Evolutionary conservation across 2,329 filamentous ascomycete species (phyloP).

Genomic region (Sporothrix brunneoviolacea): DNA sequence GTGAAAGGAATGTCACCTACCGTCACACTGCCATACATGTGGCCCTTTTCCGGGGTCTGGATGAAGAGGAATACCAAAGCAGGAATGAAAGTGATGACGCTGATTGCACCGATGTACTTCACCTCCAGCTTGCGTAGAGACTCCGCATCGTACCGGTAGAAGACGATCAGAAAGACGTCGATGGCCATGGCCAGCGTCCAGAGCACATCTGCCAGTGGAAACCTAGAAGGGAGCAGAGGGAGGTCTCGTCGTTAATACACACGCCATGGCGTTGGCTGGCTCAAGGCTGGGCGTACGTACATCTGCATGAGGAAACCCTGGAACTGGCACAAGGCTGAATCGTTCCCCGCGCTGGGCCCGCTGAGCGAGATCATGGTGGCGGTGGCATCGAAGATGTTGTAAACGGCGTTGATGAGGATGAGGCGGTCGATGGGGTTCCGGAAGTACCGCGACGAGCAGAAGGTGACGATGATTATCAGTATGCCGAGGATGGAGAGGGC

Average conservation of each 20-base stretch:
- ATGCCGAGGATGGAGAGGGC: conserved; percentile 28
- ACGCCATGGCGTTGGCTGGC: too few relatives aligned
- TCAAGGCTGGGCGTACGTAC: conserved; percentile 18
- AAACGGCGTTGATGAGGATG: conserved; percentile 32
- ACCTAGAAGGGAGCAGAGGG: conserved; percentile 22
- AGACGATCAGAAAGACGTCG: conserved; percentile 31
- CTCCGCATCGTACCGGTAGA: conserved; percentile 27
- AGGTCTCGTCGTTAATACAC: too few relatives aligned
- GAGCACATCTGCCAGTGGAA: conserved; percentile 31
- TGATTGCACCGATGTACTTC: conserved; percentile 26
- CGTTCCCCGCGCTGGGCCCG: conserved; percentile 28
- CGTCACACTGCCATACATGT: conserved; percentile 30
- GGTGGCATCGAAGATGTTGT: conserved; percentile 30
- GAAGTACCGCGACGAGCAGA: conserved; percentile 27
- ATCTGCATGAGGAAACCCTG: conserved; percentile 33
- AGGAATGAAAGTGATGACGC: conserved; percentile 27
- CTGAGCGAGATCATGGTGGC: conserved; percentile 33
- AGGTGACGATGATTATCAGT: conserved; percentile 28
- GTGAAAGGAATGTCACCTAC: conserved; percentile 21
- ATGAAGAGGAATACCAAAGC: conserved; percentile 30
- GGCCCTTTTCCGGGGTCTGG: conserved; percentile 24
- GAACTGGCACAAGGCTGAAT: conserved; percentile 29
- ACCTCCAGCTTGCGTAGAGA: conserved; percentile 27
- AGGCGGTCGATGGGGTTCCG: conserved; percentile 33
- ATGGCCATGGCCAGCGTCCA: conserved; percentile 32